These are phyloP conservation scores for Schrenkiella parvula DNA, from an alignment of 345 rosid species.

Conservation along the genomic window DNA sequence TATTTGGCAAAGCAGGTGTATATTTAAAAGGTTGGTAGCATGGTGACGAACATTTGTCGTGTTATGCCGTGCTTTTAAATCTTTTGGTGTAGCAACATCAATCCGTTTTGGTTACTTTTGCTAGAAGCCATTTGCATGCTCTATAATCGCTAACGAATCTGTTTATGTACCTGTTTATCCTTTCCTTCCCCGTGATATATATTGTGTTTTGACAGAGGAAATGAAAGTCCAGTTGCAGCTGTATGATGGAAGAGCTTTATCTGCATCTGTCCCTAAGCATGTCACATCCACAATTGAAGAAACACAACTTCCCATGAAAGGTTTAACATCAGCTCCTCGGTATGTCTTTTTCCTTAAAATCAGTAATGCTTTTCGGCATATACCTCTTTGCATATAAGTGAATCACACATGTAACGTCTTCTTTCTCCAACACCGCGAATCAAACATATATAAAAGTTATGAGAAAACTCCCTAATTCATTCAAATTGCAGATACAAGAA, in stretches of 20 bases:
- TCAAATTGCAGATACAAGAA: slow-evolving; percentile 58
- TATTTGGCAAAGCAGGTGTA: slow-evolving; percentile 74
- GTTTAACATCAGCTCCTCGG: slow-evolving; percentile 69
- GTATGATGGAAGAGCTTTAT: slow-evolving; percentile 69
- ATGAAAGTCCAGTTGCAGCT: slow-evolving; percentile 72
- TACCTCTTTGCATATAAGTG: background rate
- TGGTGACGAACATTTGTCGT: background rate
- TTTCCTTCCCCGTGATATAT: background rate
- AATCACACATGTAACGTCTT: background rate
- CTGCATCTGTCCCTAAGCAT: slow-evolving; percentile 76
- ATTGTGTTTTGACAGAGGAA: slow-evolving; percentile 59
- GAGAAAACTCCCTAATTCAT: background rate
- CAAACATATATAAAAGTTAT: background rate
- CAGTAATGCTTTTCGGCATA: background rate
- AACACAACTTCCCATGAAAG: slow-evolving; percentile 60
- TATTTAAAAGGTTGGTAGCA: slow-evolving; percentile 63
- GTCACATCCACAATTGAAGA: slow-evolving; percentile 70
- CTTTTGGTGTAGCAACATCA: background rate
- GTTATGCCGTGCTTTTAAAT: background rate
- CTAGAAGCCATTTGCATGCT: background rate
- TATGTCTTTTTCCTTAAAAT: slow-evolving; percentile 21
- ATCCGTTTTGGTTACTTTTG: background rate
- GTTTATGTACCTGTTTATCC: background rate
- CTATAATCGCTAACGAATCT: background rate
- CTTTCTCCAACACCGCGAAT: background rate